Percentiles rank a stretch among this genome's conserved stretches.
phyloP scores from a whole-genome alignment of 2,329 filamentous ascomycete genomes.

The Xylariaceae sp. region DNA sequence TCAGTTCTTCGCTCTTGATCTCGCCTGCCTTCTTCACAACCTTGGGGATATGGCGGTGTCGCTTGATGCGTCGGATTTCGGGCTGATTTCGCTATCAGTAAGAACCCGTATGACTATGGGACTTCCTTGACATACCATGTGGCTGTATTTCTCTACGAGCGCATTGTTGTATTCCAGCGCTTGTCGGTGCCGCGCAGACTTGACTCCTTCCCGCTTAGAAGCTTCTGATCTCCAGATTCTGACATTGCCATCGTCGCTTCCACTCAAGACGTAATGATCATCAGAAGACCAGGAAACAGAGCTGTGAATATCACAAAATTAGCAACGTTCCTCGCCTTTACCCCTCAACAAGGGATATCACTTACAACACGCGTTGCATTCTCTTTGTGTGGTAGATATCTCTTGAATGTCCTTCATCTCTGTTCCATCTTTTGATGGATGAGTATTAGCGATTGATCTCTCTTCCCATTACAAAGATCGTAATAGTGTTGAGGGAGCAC shows the following conservation, averaged over 20 bases:
- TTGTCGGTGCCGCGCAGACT: conserved; percentile 78
- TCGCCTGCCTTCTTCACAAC: conserved; percentile 92
- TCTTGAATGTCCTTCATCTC: conserved; percentile 75
- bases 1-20: conserved; percentile 88
- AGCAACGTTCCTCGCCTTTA: not conserved
- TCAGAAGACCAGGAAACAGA: conserved; percentile 77
- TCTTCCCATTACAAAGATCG: not conserved
- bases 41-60: conserved; percentile 88
- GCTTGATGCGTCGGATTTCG: conserved; percentile 83
- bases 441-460: not conserved
- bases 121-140: conserved; percentile 68
- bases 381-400: conserved; percentile 97
- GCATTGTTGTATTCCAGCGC: conserved; percentile 90
- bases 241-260: conserved; percentile 73
- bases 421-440: conserved; percentile 55
- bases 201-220: conserved; percentile 77
- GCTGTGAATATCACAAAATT: not conserved
- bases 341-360: not conserved
- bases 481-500: not conserved
- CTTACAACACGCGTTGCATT: conserved; percentile 74
- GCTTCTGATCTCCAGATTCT: conserved; percentile 87
- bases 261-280: conserved; percentile 82
- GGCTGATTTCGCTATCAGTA: conserved; percentile 42
- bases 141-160: conserved; percentile 75
- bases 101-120: not conserved